These are phyloP conservation scores for Prorocentrum cordatum DNA, from an alignment of 169 alveolate genomes.

Conservation along the genomic window DNA sequence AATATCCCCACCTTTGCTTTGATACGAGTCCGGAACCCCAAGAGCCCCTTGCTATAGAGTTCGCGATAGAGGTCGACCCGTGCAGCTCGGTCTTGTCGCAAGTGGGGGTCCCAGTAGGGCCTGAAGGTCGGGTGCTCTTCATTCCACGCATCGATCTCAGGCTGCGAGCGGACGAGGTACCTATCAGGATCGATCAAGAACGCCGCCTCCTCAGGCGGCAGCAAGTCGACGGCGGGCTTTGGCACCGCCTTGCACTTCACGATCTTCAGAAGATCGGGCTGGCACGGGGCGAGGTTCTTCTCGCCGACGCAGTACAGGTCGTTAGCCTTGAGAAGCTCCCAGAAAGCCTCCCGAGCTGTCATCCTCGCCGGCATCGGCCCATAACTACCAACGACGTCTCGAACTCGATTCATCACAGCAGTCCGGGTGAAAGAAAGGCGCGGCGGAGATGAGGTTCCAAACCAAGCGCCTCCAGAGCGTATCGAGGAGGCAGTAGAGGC, in stretches of 20 bases:
- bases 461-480: too few relatives aligned
- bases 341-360: neutral
- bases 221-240: neutral
- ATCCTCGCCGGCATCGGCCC: too few relatives aligned
- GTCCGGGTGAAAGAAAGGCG: too few relatives aligned
- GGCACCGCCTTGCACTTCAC: neutral
- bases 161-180: neutral
- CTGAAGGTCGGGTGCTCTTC: neutral
- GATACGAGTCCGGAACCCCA: neutral
- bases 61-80: neutral
- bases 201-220: neutral
- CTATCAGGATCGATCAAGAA: neutral
- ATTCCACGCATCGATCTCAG: neutral
- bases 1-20: neutral
- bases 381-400: too few relatives aligned
- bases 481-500: too few relatives aligned
- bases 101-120: slow-evolving; percentile 2
- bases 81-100: neutral
- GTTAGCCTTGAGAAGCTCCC: neutral
- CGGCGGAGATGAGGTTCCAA: too few relatives aligned
- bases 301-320: neutral
- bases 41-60: neutral
- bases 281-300: neutral
- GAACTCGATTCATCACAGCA: too few relatives aligned
- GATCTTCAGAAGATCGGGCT: slow-evolving; percentile 5